These are phyloP conservation scores for Komagataella ulmi DNA, from an alignment of 805 yeast genomes.

Conservation along the genomic window DNA sequence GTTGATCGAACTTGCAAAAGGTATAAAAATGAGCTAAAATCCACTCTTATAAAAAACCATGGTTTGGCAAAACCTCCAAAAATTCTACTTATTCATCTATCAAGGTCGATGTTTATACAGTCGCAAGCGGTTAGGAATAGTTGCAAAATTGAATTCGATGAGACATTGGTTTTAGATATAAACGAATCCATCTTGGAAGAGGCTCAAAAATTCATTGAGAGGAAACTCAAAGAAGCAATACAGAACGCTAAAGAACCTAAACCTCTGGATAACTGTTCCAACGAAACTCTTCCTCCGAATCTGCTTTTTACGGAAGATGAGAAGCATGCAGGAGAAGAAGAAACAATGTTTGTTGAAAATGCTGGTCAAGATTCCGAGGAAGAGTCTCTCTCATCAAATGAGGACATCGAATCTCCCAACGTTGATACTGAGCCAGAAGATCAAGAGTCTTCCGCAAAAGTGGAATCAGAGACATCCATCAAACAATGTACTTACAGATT, in stretches of 20 bases:
- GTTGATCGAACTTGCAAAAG: conserved; percentile 26
- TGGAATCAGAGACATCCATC: background rate
- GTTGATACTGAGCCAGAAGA: background rate
- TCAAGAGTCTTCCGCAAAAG: background rate
- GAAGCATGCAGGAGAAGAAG: background rate
- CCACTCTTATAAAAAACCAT: conserved; percentile 57
- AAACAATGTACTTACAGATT: conserved; percentile 34
- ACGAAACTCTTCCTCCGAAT: background rate
- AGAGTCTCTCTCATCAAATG: background rate
- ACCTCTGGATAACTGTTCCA: conserved; percentile 18
- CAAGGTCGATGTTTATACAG: conserved; percentile 69
- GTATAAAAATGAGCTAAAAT: conserved; percentile 23
- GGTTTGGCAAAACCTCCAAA: conserved; percentile 55
- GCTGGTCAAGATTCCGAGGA: background rate
- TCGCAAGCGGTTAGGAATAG: conserved; percentile 58
- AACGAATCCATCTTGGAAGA: conserved; percentile 21
- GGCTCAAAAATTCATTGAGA: conserved; percentile 8
- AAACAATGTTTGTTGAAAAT: background rate
- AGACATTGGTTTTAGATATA: conserved; percentile 32
- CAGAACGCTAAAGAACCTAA: conserved; percentile 21
- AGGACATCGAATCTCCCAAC: background rate
- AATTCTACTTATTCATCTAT: conserved; percentile 66
- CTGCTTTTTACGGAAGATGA: background rate
- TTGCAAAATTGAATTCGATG: conserved; percentile 58
- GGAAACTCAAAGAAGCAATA: conserved; percentile 12